Evolutionary conservation across 192 early-diverging fungal genomes (phyloP), one percentile per base, ranked within the genome.

Genomic region (Podila epicladia): DNA sequence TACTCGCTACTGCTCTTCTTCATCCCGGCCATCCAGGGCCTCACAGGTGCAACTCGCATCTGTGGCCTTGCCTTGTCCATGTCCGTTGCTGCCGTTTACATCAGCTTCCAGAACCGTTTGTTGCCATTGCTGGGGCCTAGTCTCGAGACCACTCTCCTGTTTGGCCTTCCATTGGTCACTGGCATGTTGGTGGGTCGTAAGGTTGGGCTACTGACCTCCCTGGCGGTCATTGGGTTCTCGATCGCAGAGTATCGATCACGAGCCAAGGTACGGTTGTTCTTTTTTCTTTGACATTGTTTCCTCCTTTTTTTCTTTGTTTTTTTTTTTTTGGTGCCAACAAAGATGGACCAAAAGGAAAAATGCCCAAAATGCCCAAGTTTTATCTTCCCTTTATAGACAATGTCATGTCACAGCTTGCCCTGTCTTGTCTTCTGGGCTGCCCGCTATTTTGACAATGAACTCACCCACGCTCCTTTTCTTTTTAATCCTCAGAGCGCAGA

Each of bases 151-250:
- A 73, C 66, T 8, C 48, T 80, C 9, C 57, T 80, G 28, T 64
- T 73, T 65, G 67, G 65, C 2, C 33, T 80, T 1, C 77, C 77
- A 4, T 19, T 80, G 22, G 33, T 80, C 9, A 73, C 71, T 32
- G 70, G 71, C 15, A 72, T 80, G 71, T 58, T 80, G 15, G 71
- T 80, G 17, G 77, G 71, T 9, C 77, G 77, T 35, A 80, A 57
- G 45, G 77, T 69, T n/a, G 77, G 71, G 22, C 24, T 80, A 26
- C 38, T 29, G 15, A 73, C 77, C 2, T 72, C 69, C 29, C 17
- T 80, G 9, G 65, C 55, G 5, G 71, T 80, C 60, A 72, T 80
- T 17, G 57, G 35, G 17, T 80, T 68, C 62, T 73, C 77, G 2
- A 73, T 80, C 22, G 71, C 68, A 28, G 77, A 80, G 45, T 80